phyloP scores from a whole-genome alignment of 1,139 yeast genomes.

The Taphrina communis region DNA sequence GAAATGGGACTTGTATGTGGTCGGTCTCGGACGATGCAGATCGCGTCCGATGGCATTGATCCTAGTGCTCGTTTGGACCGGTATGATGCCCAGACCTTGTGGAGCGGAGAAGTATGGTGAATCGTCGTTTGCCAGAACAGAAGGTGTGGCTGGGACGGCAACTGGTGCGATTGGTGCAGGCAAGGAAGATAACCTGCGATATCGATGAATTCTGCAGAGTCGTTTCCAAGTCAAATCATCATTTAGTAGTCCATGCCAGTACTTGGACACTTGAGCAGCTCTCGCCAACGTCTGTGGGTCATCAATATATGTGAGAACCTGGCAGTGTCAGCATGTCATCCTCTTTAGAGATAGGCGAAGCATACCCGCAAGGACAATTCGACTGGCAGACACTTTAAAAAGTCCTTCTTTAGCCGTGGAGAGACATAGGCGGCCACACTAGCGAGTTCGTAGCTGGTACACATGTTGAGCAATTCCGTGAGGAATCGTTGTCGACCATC shows the following conservation, averaged over 20 bases:
- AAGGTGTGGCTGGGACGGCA: constrained; percentile 11
- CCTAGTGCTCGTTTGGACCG: constrained; percentile 24
- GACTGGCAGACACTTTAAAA: constrained; percentile 78
- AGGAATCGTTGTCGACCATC: constrained; percentile 47
- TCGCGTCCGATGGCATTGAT: constrained; percentile 18
- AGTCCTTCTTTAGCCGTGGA: constrained; percentile 80
- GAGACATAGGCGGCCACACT: constrained; percentile 76
- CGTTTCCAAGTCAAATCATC: constrained; percentile 57
- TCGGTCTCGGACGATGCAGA: constrained; percentile 49
- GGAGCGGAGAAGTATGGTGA: constrained; percentile 39
- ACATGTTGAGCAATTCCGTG: constrained; percentile 49
- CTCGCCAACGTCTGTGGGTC: constrained; percentile 56
- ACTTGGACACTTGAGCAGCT: constrained; percentile 56
- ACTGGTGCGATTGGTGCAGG: constrained; percentile 17
- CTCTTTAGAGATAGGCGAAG: not conserved
- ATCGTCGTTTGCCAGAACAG: constrained; percentile 23
- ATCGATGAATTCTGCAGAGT: constrained; percentile 54
- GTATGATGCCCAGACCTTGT: constrained; percentile 33
- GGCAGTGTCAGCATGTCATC: not conserved
- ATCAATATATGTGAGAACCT: constrained; percentile 65
- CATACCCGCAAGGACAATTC: constrained; percentile 72
- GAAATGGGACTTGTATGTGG: constrained; percentile 55
- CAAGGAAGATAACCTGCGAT: constrained; percentile 48
- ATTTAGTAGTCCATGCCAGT: constrained; percentile 54
- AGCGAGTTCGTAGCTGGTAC: constrained; percentile 67